Conservation (phyloP, 2,329 filamentous ascomycete species). For the Fonsecaea pedrosoi region DNA sequence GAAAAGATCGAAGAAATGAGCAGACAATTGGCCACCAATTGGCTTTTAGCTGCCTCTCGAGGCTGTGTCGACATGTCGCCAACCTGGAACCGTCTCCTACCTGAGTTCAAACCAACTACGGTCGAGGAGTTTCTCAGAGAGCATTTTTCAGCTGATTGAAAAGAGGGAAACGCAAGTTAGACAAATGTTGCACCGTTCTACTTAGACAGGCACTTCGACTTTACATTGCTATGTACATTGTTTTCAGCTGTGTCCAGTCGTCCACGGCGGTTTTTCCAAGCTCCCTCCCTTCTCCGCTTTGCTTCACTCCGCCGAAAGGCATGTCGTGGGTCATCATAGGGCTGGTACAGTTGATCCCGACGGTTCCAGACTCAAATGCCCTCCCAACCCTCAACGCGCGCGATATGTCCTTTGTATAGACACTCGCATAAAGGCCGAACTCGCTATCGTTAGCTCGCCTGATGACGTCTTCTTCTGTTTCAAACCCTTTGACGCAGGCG, state of each 20-base stretch:
- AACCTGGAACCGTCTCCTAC: no score
- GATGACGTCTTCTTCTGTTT: slow-evolving; percentile 65
- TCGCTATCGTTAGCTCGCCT: slow-evolving; percentile 60
- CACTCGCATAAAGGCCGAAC: slow-evolving; percentile 68
- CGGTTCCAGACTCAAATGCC: slow-evolving; percentile 62
- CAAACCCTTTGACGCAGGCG: slow-evolving; percentile 67
- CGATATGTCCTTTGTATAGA: slow-evolving; percentile 62
- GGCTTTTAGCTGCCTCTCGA: no score
- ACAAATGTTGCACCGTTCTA: no score
- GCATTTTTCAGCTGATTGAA: no score
- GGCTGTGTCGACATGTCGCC: no score
- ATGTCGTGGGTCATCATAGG: slow-evolving; percentile 31
- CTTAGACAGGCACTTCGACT: no score
- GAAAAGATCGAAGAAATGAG: no score
- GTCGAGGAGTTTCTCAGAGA: no score
- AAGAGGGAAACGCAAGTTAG: no score
- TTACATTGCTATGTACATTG: slow-evolving; percentile 41
- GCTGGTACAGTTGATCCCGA: slow-evolving; percentile 64
- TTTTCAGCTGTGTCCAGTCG: slow-evolving; percentile 66
- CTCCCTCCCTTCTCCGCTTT: slow-evolving; percentile 44
- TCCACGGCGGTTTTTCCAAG: slow-evolving; percentile 54
- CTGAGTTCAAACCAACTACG: no score
- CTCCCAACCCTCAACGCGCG: slow-evolving; percentile 60
- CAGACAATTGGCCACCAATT: no score
- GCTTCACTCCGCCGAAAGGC: slow-evolving; percentile 49